These are phyloP conservation scores for Colletotrichum theobromicola DNA, from an alignment of 2,329 filamentous ascomycete species.

Conservation along the genomic window DNA sequence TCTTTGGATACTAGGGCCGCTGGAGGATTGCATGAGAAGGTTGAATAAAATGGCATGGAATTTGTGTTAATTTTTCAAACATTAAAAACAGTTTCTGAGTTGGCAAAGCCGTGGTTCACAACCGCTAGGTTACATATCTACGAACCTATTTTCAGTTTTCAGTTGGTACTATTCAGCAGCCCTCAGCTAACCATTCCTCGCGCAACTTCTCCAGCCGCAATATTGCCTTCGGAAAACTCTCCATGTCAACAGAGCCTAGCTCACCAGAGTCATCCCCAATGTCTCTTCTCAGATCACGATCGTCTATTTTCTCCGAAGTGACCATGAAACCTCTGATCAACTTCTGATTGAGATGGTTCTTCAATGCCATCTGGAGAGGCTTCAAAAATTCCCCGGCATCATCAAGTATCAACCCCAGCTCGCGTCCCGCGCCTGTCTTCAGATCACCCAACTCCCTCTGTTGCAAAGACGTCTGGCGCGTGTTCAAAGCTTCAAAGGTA, in stretches of 20 bases:
- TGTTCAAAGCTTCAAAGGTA: neutral
- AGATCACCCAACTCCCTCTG: rapidly evolving
- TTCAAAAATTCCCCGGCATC: neutral
- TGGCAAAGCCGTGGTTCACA: neutral
- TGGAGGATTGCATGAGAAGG: neutral
- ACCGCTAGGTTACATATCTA: neutral
- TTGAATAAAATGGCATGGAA: too few relatives aligned
- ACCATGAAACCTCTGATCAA: neutral
- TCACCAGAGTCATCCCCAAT: neutral
- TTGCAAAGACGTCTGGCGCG: neutral
- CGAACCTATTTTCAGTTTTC: too few relatives aligned
- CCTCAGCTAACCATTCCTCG: neutral
- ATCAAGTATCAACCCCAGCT: neutral
- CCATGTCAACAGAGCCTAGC: neutral
- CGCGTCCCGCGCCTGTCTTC: neutral
- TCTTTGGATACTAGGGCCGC: too few relatives aligned
- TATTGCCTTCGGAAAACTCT: neutral
- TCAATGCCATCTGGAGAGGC: neutral
- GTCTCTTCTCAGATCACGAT: rapidly evolving
- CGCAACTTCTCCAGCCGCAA: neutral
- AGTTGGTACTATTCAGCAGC: neutral
- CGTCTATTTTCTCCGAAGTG: neutral
- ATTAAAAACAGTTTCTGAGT: too few relatives aligned
- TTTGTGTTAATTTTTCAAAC: too few relatives aligned
- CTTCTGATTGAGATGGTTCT: neutral